phyloP scores from a whole-genome alignment of 495 filamentous ascomycete species.

The Pyrenopolyporus hunteri region DNA sequence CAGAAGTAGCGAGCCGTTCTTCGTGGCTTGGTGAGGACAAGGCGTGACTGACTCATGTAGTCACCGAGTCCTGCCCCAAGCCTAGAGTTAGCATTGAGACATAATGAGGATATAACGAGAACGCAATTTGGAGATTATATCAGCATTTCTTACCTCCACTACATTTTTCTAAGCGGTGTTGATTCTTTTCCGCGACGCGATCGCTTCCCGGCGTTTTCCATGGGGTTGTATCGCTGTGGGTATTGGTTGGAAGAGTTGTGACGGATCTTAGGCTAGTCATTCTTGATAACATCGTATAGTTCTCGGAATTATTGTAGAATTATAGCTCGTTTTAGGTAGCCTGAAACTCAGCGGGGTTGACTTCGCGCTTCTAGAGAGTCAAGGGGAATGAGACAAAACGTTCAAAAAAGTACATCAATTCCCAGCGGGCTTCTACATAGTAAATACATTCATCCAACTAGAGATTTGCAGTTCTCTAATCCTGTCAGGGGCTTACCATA shows the following conservation, averaged over 20 bases:
- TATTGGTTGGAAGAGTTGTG: conserved; percentile 4
- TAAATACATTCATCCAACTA: too few relatives aligned
- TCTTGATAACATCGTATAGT: conserved; percentile 10
- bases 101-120: neutral
- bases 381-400: too few relatives aligned
- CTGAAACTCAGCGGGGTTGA: too few relatives aligned
- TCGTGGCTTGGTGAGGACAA: neutral
- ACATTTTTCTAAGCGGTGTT: neutral
- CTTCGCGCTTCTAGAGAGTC: too few relatives aligned
- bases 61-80: conserved; percentile 12
- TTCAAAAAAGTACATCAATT: too few relatives aligned
- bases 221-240: neutral
- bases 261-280: conserved; percentile 10
- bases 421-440: too few relatives aligned
- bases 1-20: conserved; percentile 15
- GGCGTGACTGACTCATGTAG: neutral
- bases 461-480: too few relatives aligned
- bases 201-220: neutral
- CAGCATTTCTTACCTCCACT: neutral
- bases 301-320: too few relatives aligned
- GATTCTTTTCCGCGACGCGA: neutral
- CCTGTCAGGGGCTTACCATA: too few relatives aligned
- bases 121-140: neutral
- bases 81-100: neutral
- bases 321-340: too few relatives aligned